These are phyloP conservation scores for Leccinum subrobustum DNA, from an alignment of 1,284 basidiomycete species.

Conservation along the genomic window DNA sequence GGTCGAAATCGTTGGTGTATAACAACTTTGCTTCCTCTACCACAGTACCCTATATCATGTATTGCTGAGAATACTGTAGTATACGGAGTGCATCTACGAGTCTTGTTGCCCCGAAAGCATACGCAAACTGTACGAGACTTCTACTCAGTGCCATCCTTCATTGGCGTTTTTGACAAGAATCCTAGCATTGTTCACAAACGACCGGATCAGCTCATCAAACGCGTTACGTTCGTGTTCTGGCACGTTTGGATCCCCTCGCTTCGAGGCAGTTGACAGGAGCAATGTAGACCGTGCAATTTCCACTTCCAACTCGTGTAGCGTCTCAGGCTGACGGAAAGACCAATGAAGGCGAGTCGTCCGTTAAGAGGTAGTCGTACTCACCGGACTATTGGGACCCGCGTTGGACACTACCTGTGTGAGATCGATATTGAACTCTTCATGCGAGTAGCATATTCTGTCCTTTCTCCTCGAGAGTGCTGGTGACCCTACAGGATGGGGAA, in stretches of 20 bases:
- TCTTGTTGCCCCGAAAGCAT: slow-evolving; percentile 2
- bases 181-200: slow-evolving; percentile 79
- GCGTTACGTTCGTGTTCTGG: slow-evolving; percentile 65
- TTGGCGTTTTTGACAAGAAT: slow-evolving; percentile 69
- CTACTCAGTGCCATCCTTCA: slow-evolving; percentile 37
- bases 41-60: slow-evolving; percentile 9
- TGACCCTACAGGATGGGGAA: slow-evolving; percentile 57
- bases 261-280: slow-evolving; percentile 55
- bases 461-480: slow-evolving; percentile 70
- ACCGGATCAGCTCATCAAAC: slow-evolving; percentile 77
- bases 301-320: slow-evolving; percentile 70
- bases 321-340: slow-evolving; percentile 47
- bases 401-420: slow-evolving; percentile 84
- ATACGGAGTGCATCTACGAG: slow-evolving; percentile 3
- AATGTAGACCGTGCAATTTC: slow-evolving; percentile 66
- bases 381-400: slow-evolving; percentile 44
- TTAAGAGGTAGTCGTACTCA: slow-evolving; percentile 33
- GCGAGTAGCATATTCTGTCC: slow-evolving; percentile 89
- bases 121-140: neutral
- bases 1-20: slow-evolving; percentile 69
- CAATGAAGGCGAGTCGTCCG: slow-evolving; percentile 4
- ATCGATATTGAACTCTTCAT: slow-evolving; percentile 92
- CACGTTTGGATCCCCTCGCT: slow-evolving; percentile 54
- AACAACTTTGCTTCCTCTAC: slow-evolving; percentile 1
- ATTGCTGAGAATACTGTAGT: neutral